Base-by-base conservation (phyloP, 164 flowering plant genomes). In the Umbellularia californica region DNA sequence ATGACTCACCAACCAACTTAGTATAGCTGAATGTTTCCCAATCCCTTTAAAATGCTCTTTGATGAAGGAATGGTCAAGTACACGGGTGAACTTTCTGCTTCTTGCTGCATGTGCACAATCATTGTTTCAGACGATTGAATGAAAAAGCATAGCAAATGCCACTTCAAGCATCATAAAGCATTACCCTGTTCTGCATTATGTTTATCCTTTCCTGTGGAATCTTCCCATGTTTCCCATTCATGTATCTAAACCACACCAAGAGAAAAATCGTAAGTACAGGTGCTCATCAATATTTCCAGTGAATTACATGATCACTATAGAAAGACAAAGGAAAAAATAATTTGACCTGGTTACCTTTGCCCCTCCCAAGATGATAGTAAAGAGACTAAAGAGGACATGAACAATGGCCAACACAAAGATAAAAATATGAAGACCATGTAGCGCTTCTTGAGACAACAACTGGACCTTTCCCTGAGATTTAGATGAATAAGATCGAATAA, bases 181-280 rank as follows among this genome's bases (percentile, higher is more conserved):
- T 55, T 75, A 84, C 95, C 82, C 72, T 80, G 71, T 1, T 79
- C 77, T 0, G 85, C 51, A 70, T 90, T 87, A 74, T 81, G 85
- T 50, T 83, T 81, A 25, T 85, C 88, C 77, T 88, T 87, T 6
- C 86, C 83, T 81, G 90, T 83, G 33, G 90, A 68, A 79, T 92
- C 90, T 79, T 96, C 98, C 99, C 99, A 95, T 17, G 71, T 88
- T 76, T 91, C 88, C 99, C 99, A 95, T 81, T 86, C 92, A 55
- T 88, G 93, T 72, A 95, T 95, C 98, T 95, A 72, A 50, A 66
- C 12, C 70, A 84, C 17, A 50, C 17, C 2, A 17, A 17, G 28
- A 58, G 9, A 65, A 55, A 15, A 25, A 15, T 14, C 0, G 19
- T 19, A 30, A 5, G 47, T 13, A 22, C 28, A 30, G 15, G 30